Base-by-base conservation (phyloP, 192 early-diverging fungal genomes). In the Glomus cerebriforme region DNA sequence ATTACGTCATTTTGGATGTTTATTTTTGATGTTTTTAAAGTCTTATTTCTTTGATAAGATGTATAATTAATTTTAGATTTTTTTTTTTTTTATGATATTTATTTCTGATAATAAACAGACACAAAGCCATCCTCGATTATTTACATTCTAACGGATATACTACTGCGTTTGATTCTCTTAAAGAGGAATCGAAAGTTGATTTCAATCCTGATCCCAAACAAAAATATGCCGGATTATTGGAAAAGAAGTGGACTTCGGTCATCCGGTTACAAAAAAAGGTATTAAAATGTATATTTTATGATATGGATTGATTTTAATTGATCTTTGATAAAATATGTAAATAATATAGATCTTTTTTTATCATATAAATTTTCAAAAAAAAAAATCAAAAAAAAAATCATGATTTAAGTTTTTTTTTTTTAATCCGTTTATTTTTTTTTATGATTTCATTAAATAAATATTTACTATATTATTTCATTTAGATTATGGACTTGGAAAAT, bases 241-340 rank as follows among this genome's bases (percentile, higher is more conserved):
- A 96, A 82, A 95, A 94, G 82, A 98, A 98, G 80, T 98, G 97
- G 97, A 94, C 93, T 15, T 95, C 95, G n/a, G 92, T 98, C 9
- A 93, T 98, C 69, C 87, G 97, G 10, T 83, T 97, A 76, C 96
- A 98, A 79, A 95, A 95, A 80, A 97, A 97, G 86, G 89, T 88
- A 84, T n/a, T 26, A 22, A 7, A 67, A 19, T n/a, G 27, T 27
- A 17, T 15, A n/a, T n/a, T n/a, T n/a, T n/a, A 29, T 31, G 4
- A 7, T 67, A 34, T 10, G 19, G 32, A 7, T 63, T 29, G 3
- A 63, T 63, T 0, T 19, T 22, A 32, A 1, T 0, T 3, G 15
- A 17, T 13, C 17, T 29, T 39, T 31, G 24, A 59, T n/a, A n/a
- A n/a, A n/a, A n/a, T n/a, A n/a, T n/a, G n/a, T n/a, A 43, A 27